Base-by-base conservation (phyloP, 1,284 basidiomycete species). In the Apiotrichum akiyoshidainum region DNA sequence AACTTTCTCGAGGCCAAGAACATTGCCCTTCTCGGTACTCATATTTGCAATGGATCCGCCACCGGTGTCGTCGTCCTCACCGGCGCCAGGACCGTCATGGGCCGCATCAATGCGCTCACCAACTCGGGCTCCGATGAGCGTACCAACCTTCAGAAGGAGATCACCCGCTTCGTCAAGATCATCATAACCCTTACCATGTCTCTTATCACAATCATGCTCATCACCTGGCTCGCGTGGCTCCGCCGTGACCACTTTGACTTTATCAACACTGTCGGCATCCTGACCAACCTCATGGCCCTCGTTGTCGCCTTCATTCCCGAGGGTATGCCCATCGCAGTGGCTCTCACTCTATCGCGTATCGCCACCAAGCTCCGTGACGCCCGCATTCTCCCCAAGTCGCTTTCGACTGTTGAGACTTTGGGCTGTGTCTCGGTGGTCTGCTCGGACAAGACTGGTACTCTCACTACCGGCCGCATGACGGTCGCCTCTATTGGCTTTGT, bases 1-100 rank as follows among this genome's bases (percentile, higher is more conserved):
- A 87, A 85, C 58, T 78, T 83, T 19, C 80, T 86, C 8, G 84
- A 86, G 67, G 84, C 83, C 21, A 79, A 81, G 61, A 87, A 87
- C 70, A 78, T 87, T 51, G 85, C 83, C 5, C 77, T 87, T 8
- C 83, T 85, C 70, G 85, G 85, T 13, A 86, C 85, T 0, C 79
- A 84, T 34, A 84, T 84, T 65, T 81, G 83, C 4, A 81, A 82
- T 51, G 86, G 86, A 5, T 81, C 74, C 31, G 85, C 83, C 56
- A 76, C 75, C n/a, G 73, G 70, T 35, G 72, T 84, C 22, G 84
- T 85, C 34, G 81, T 86, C 53, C 81, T 82, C 41, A 84, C 83
- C 1, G 85, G 85, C 42, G 81, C 84, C 66, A 78, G 78, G 34
- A 84, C 85, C 8, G 81, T 81, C 55, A 82, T 80, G 57, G 86